Base-by-base conservation (phyloP, 2,329 filamentous ascomycete species). In the Penicillium corylophilum region DNA sequence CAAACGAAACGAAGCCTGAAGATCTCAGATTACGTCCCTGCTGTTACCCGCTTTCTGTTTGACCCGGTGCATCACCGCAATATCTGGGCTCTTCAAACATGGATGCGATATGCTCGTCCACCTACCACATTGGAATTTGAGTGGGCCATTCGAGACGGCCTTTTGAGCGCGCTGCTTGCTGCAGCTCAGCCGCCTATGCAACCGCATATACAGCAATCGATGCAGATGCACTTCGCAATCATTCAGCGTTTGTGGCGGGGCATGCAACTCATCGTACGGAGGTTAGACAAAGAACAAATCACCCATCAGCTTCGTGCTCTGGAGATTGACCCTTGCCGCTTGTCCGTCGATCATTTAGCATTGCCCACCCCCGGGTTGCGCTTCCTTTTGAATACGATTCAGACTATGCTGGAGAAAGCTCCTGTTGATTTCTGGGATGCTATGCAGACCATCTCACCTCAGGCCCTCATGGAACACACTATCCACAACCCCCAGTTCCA, bases 351-450 rank as follows among this genome's bases (percentile, higher is more conserved):
- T 72, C 79, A 87, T 83, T 68, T 96, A 79, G 67, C 81, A 77
- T 64, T 79, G 81, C 63, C 79, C 79, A 63, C 81, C 80, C 59
- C 77, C 2, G 82, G 88, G 20, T 77, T 95, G 52, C 78, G 85
- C 12, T 80, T 86, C 51, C 77, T 94, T 15, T 79, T 95, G 41
- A 83, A 85, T 50, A 84, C 86, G 1, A 81, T 96, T 54, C 83
- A 82, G 40, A 78, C 77, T 12, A 79, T 96, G 15, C 77, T 96
- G 46, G 82, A 86, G 57, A 91, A 89, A 62, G 87, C 89, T 0
- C 82, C 90, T 0, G 82, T 82, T 48, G 88, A 89, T 40, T 94
- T 96, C 62, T 96, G 93, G 93, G 87, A 90, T 62, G 87, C 90
- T 1, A 87, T 95, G 74, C 86, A 88, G 45, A 83, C 90, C 26